Base-by-base conservation (phyloP, 2,329 filamentous ascomycete genomes). In the Emydomyces testavorans region DNA sequence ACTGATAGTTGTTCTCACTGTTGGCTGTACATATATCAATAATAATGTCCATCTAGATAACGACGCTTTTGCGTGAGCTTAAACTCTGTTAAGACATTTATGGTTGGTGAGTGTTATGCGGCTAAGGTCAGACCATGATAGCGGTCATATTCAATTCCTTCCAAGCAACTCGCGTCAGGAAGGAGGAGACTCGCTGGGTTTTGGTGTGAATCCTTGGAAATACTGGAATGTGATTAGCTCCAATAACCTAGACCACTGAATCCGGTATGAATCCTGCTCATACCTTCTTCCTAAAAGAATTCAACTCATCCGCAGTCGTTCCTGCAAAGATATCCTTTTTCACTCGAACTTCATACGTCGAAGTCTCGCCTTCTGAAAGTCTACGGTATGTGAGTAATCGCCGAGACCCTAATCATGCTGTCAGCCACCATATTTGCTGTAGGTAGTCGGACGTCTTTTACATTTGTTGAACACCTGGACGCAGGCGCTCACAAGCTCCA, bases 401-500 rank as follows among this genome's bases (percentile, higher is more conserved):
- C 51, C 92, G 78, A 16, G 88, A 92, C 92, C 89, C 84, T 88
- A 40, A 42, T 38, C 42, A 34, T 8, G 2, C 6, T 37, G 21
- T 46, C 37, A 46, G 21, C 32, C 16, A n/a, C 18, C 11, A 28
- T 11, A 10, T 34, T 43, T 6, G 4, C 34, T 18, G 21, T 6
- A n/a, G 4, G 13, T 8, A 4, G 16, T 20, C 4, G 15, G n/a
- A 38, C 7, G 32, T 11, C 5, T 21, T 5, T 4, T 66, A 86
- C 86, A 98, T 66, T 85, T 92, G 61, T 87, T 90, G 62, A 98
- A 98, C 0, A 77, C 73, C 62, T 98, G 92, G 5, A 85, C 79
- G 60, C 88, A 94, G 24, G 88, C 77, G 36, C 76, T 80, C 16
- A 88, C 75, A 20, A 90, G 69, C 57, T 83, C 76, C 11, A 98